A percentile compares a stretch with the other conserved stretches of the same genome.
Conservation (phyloP, 1,284 basidiomycete genomes). For the Apiotrichum domesticum region DNA sequence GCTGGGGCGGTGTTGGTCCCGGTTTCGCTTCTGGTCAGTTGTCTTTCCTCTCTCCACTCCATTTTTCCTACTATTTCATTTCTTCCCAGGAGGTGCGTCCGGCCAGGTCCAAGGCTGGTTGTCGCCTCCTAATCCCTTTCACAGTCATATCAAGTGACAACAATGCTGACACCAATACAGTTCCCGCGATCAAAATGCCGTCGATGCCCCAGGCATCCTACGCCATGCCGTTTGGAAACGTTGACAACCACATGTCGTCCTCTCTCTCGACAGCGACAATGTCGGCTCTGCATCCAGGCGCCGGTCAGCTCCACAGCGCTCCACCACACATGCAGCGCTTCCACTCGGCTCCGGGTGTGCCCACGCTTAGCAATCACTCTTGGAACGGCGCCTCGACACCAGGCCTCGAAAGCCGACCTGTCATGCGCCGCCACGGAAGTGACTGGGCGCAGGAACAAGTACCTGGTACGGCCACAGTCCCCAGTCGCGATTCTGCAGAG, state of each 20-base stretch:
- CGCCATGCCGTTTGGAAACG: constrained; percentile 22
- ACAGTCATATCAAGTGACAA: constrained; percentile 12
- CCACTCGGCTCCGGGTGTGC: constrained; percentile 37
- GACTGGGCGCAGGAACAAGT: constrained; percentile 10
- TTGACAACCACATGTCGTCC: constrained; percentile 13
- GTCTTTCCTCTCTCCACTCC: constrained; percentile 19
- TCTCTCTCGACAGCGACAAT: constrained; percentile 7
- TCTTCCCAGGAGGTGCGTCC: constrained; percentile 1
- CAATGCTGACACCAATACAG: constrained; percentile 28
- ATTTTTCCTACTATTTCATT: constrained; percentile 16
- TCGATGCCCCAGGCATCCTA: constrained; percentile 14
- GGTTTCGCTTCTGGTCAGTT: constrained; percentile 30
- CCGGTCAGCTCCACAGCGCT: constrained; percentile 28
- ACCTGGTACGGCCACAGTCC: constrained; percentile 1
- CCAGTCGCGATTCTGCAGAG: constrained; percentile 22
- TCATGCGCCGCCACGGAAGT: constrained; percentile 7
- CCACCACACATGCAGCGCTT: constrained; percentile 38
- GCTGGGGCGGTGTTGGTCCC: constrained; percentile 19
- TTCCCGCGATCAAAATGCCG: constrained; percentile 24
- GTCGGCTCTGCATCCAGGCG: background rate
- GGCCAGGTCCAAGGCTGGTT: background rate
- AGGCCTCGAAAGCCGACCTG: constrained; percentile 12
- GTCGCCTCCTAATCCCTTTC: no score
- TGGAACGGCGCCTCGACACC: constrained; percentile 19
- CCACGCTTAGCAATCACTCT: constrained; percentile 19